Evolutionary conservation across 495 filamentous ascomycete species (phyloP), one percentile per base, ranked within the genome.

Genomic region (Neurospora intermedia): DNA sequence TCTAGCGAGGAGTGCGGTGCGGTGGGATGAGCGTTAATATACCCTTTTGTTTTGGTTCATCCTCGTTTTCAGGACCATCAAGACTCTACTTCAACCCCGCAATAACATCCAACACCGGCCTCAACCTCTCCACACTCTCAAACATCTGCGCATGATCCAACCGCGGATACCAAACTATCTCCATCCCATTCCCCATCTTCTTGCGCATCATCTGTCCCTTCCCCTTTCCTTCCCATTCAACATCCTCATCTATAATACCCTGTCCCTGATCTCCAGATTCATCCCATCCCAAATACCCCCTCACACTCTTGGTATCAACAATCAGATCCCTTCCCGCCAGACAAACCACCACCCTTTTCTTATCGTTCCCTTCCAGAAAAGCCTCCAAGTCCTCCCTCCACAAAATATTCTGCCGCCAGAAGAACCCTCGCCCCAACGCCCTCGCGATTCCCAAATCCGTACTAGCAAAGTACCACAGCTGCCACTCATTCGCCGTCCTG

Each of bases 91-190:
- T 10, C 20, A 20, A 54, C 23, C 54, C 27, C 27, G 15, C 78
- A 20, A 85, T 79, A 31, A 86, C 79, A 43, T 80, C 78, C 46
- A 85, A 80, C 43, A 91, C 72, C 62, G 74, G 77, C 41, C 76
- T 77, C 74, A 83, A 81, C 39, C 82, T 82, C 39, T 76, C 54
- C 71, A 73, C 70, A 42, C 76, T 78, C 74, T 92, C 90, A 78
- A 92, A 92, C 15, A 89, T 84, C 75, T 92, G 88, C 27, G 89
- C 90, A 80, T 93, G 91, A 77, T 93, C 90, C 46, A 90, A 76
- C 15, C 84, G 81, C 11, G 84, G 81, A 74, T 86, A 91, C 89
- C 89, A 92, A 1, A 90, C 48, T 10, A 91, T 80, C 75, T 91
- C 86, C 41, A 91, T 76, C 8, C 87, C 89, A 20, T 74, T 73